Base-by-base conservation (phyloP, 169 alveolate species). In the Cyclospora cayetanensis region DNA sequence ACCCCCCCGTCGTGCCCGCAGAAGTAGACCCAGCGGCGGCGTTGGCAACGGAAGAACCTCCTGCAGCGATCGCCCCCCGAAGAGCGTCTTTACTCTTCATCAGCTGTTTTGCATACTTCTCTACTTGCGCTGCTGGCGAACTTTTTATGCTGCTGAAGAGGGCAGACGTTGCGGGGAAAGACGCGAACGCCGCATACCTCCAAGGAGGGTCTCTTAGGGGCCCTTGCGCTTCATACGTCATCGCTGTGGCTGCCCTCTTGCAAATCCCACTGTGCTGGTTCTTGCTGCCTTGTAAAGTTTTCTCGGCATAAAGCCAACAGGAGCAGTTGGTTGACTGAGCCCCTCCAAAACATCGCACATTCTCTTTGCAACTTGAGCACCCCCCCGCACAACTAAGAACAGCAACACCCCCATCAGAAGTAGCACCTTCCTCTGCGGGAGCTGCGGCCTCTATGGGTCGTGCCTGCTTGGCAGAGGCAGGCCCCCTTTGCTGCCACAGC, bases 261-360 rank as follows among this genome's bases (percentile, higher is more conserved):
- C 79, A 66, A 66, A 1, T 66, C 0, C 79, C 79, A 39, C 79
- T 66, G 20, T 66, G 79, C 79, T 66, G 79, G 79, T 66, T 66
- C 31, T 43, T 66, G 46, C 20, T 66, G 79, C 79, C 79, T 4
- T 66, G 79, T n/a, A 66, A 66, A n/a, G 79, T 66, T 11, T 66
- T 66, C n/a, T 4, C 79, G 0, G 35, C 79, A 0, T 66, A 66
- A 27, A 9, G 4, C 12, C 74, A 60, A 5, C 79, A 66, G 42
- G 46, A 29, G 79, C 79, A 0, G n/a, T n/a, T n/a, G n/a, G n/a
- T n/a, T n/a, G n/a, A n/a, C n/a, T n/a, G n/a, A n/a, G n/a, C n/a
- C n/a, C n/a, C n/a, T n/a, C n/a, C n/a, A n/a, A n/a, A n/a, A n/a
- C n/a, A n/a, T n/a, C n/a, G n/a, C n/a, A n/a, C n/a, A n/a, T n/a